phyloP scores from a whole-genome alignment of 176 grass and related monocot species.

The Areca catechu region DNA sequence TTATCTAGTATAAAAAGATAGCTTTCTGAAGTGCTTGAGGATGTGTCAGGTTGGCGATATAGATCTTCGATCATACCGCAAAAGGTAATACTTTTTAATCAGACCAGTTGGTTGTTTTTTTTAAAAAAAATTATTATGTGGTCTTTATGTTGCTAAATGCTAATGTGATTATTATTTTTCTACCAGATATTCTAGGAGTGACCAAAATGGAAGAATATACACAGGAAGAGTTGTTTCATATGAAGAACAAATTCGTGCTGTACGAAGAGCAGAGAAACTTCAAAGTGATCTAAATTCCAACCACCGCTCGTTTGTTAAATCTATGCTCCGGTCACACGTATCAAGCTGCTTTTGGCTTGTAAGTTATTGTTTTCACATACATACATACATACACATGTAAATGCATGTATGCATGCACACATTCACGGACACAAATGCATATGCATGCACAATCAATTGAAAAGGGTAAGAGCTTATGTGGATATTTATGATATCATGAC shows the following conservation, averaged over 20 bases:
- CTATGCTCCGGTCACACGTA: conserved; percentile 84
- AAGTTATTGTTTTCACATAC: conserved; percentile 32
- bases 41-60: conserved; percentile 50
- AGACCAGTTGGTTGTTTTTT: neutral
- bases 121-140: neutral
- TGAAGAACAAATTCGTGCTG: conserved; percentile 61
- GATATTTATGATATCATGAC: too few species aligned
- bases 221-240: conserved; percentile 70
- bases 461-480: too few species aligned
- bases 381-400: neutral
- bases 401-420: neutral
- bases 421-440: too few species aligned
- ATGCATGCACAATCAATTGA: too few species aligned
- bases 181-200: conserved; percentile 42
- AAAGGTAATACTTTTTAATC: conserved; percentile 42
- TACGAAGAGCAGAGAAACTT: conserved; percentile 59
- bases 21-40: neutral
- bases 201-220: conserved; percentile 59
- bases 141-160: too few species aligned
- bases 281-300: conserved; percentile 39
- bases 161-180: conserved; percentile 11
- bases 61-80: conserved; percentile 46
- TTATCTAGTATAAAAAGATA: conserved; percentile 1
- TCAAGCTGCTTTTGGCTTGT: conserved; percentile 99
- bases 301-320: conserved; percentile 86